Conservation (phyloP, 176 grass and related monocot species). For the Elymus sibiricus region DNA sequence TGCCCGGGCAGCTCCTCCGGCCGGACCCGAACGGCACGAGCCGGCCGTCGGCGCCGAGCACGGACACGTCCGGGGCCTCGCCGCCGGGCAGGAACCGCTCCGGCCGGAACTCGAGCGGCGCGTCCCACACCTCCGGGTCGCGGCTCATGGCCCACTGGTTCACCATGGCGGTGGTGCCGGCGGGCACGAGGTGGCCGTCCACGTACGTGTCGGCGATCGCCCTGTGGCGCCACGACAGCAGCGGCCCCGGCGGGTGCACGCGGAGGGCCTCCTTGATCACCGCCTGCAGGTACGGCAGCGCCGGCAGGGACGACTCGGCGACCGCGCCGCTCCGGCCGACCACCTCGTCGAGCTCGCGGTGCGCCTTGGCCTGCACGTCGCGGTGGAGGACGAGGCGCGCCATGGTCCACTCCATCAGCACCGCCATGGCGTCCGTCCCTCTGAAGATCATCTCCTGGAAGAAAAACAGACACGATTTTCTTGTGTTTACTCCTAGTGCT, state of each 20-base stretch:
- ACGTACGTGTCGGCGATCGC: constrained; percentile 63
- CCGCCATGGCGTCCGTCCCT: constrained; percentile 83
- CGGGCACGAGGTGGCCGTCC: constrained; percentile 61
- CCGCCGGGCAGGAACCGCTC: constrained; percentile 57
- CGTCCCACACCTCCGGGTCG: constrained; percentile 57
- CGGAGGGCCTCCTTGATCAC: constrained; percentile 77
- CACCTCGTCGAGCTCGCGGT: constrained; percentile 55
- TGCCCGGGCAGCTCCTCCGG: constrained; percentile 75
- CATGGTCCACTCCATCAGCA: constrained; percentile 83
- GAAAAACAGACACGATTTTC: neutral
- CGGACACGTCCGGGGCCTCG: constrained; percentile 38
- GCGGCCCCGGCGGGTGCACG: constrained; percentile 78
- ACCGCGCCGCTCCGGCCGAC: constrained; percentile 28
- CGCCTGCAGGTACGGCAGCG: constrained; percentile 68
- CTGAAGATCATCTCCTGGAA: constrained; percentile 90
- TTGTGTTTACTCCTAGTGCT: neutral
- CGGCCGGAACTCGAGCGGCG: constrained; percentile 57
- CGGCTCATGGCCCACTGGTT: constrained; percentile 90
- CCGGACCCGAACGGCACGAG: constrained; percentile 83
- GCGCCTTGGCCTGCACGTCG: constrained; percentile 59
- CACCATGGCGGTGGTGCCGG: constrained; percentile 73
- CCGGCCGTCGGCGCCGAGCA: constrained; percentile 61
- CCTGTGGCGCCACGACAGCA: constrained; percentile 61
- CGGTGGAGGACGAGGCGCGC: constrained; percentile 66
- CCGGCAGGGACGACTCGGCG: constrained; percentile 34